Conservation (phyloP, 495 filamentous ascomycete genomes). For the Aspergillus asperescens region DNA sequence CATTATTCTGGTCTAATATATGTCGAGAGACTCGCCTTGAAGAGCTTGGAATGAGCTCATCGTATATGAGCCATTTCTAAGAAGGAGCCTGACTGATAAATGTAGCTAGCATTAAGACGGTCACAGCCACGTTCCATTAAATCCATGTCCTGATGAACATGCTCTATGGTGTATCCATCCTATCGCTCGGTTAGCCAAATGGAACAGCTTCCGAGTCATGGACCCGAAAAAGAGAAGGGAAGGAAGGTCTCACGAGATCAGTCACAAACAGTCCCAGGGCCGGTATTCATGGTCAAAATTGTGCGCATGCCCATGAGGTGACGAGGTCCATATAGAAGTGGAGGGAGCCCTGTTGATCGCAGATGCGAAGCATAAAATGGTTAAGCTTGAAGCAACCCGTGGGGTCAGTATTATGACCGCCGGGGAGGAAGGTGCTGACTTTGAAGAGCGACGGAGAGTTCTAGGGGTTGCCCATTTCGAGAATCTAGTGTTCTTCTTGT, state of each 20-base stretch:
- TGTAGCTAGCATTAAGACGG: no score
- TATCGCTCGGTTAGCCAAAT: neutral
- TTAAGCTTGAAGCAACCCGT: constrained; percentile 42
- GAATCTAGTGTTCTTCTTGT: neutral
- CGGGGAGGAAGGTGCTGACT: constrained; percentile 27
- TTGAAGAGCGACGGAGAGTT: constrained; percentile 11
- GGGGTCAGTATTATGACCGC: constrained; percentile 26
- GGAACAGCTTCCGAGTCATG: neutral
- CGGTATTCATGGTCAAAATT: constrained; percentile 43
- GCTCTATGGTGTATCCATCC: constrained; percentile 20
- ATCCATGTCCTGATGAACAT: constrained; percentile 20
- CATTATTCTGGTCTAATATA: no score
- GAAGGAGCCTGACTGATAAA: neutral
- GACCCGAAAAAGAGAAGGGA: neutral
- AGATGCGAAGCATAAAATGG: constrained; percentile 41
- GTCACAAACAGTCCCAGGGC: constrained; percentile 38
- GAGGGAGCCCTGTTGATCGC: constrained; percentile 33
- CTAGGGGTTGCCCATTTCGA: neutral
- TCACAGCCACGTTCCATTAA: neutral
- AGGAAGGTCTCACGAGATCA: constrained; percentile 33
- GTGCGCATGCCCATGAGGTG: constrained; percentile 45
- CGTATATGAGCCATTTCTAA: no score
- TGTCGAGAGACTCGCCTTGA: no score
- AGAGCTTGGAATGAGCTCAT: no score
- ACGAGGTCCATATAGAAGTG: constrained; percentile 45